Base-by-base conservation (phyloP, 176 grass and related monocot species). In the Aechmea fasciata region DNA sequence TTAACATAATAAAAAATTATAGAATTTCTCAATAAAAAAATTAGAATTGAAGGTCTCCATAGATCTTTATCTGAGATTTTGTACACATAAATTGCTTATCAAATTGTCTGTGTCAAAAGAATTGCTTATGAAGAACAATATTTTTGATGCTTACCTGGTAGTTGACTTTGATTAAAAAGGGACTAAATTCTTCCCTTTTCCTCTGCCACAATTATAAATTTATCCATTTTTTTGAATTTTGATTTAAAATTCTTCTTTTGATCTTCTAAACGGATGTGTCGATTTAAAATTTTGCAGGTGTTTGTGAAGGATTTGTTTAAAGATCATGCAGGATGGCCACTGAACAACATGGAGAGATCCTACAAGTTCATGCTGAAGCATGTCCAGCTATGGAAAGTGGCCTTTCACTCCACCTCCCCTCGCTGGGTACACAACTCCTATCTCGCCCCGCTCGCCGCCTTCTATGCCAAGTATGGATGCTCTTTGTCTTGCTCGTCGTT, bases 281-380 rank as follows among this genome's bases (percentile, higher is more conserved):
- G 33, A 41, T 41, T 41, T 41, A 41, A 68, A 13, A 19, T 2
- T 18, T 51, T 64, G 6, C 84, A 99, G 94, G 89, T 99, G 28
- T 90, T 85, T 55, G 94, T 93, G 41, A 99, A 99, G 80, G 94
- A 99, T 83, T 79, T 99, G 14, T 97, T 86, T 80, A 97, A 92
- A 81, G 94, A 97, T 49, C 89, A 97, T 67, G 94, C 94, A 3
- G 94, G 94, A 0, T 93, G 94, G 94, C 94, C 89, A 41, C 79
- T 97, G 68, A 97, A 92, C 66, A 84, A 88, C 79, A 97, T 97
- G 94, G 94, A 97, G 74, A 93, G 81, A 61, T 92, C 94, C 1
- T 97, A 97, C 80, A 97, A 97, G 65, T 97, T 97, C 89, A 92
- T 97, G 94, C 89, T 97, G 71, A 97, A 93, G 83, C 94, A 99